phyloP scores from a whole-genome alignment of 495 filamentous ascomycete species.

The Penicillium riverlandense region DNA sequence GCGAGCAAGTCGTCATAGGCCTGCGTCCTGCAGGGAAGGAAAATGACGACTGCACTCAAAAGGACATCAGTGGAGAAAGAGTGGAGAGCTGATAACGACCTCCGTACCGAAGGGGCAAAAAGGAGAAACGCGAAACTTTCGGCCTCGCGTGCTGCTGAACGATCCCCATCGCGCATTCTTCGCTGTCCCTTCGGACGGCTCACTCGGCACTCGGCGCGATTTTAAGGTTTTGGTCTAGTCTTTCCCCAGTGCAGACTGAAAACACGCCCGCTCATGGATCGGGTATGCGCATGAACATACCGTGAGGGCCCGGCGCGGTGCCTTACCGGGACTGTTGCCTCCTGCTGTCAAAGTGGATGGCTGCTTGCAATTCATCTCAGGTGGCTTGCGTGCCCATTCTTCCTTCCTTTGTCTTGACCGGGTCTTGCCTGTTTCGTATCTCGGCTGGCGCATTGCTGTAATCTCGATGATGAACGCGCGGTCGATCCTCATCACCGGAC shows the following conservation, averaged over 20 bases:
- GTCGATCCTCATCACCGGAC: constrained; percentile 3
- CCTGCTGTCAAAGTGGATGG: too few species aligned
- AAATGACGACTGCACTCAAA: constrained; percentile 5
- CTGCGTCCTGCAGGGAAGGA: constrained; percentile 18
- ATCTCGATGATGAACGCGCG: neutral
- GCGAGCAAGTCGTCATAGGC: neutral
- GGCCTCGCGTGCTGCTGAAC: constrained; percentile 12
- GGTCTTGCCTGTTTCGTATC: neutral
- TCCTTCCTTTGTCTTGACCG: neutral
- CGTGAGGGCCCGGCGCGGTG: neutral
- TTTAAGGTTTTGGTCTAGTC: constrained; percentile 6
- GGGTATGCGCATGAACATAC: constrained; percentile 5
- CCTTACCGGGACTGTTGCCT: too few species aligned
- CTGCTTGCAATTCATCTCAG: too few species aligned
- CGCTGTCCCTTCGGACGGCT: neutral
- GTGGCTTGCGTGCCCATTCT: neutral
- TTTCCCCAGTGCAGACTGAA: constrained; percentile 5
- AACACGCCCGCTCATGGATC: constrained; percentile 5
- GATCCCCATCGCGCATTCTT: constrained; percentile 13
- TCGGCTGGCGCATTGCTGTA: too few species aligned
- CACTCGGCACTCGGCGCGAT: neutral
- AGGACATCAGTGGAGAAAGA: constrained; percentile 3
- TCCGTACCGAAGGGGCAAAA: constrained; percentile 9
- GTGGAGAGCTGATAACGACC: constrained; percentile 1
- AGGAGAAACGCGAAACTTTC: constrained; percentile 4